Percentiles rank a stretch among this genome's conserved stretches.
Evolutionary conservation across 1,139 yeast species (phyloP).

Genomic region (Nakaseomyces uthaithaninus): DNA sequence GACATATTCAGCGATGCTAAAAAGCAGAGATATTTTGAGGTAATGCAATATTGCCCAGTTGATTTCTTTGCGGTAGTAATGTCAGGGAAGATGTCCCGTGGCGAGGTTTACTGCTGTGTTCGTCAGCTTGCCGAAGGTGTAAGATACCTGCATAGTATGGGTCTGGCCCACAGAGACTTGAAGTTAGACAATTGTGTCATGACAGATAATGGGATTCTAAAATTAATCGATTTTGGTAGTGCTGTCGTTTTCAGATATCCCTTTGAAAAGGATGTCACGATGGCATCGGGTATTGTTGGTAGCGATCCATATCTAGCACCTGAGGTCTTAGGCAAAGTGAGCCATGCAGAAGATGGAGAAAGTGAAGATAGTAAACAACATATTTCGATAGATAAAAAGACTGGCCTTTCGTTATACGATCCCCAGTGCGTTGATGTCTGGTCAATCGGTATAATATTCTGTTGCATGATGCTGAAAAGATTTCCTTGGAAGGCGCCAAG

Average conservation of each 20-base stretch:
- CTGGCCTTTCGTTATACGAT: slow-evolving; percentile 54
- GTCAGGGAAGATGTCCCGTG: slow-evolving; percentile 84
- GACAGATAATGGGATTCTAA: slow-evolving; percentile 74
- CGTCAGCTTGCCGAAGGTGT: slow-evolving; percentile 81
- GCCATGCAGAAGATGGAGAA: slow-evolving; percentile 2
- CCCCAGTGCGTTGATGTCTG: slow-evolving; percentile 91
- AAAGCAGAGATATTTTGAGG: slow-evolving; percentile 80
- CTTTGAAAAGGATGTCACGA: slow-evolving; percentile 64
- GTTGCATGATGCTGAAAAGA: slow-evolving; percentile 88
- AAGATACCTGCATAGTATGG: slow-evolving; percentile 72
- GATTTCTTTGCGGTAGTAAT: slow-evolving; percentile 95
- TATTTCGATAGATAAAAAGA: slow-evolving; percentile 8
- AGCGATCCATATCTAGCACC: slow-evolving; percentile 98
- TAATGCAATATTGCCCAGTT: slow-evolving; percentile 94
- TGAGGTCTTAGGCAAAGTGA: slow-evolving; percentile 50
- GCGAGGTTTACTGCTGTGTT: slow-evolving; percentile 81
- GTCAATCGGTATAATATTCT: slow-evolving; percentile 90
- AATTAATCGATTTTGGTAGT: slow-evolving; percentile 90
- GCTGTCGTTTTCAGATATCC: slow-evolving; percentile 93
- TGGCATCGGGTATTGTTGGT: slow-evolving; percentile 90
- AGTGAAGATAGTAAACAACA: background rate
- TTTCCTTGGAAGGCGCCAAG: slow-evolving; percentile 97
- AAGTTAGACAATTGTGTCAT: slow-evolving; percentile 93
- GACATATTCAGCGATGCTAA: slow-evolving; percentile 62
- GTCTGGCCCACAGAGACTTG: slow-evolving; percentile 89